phyloP scores from a whole-genome alignment of 306 rosid genomes.

The Prunus mira region DNA sequence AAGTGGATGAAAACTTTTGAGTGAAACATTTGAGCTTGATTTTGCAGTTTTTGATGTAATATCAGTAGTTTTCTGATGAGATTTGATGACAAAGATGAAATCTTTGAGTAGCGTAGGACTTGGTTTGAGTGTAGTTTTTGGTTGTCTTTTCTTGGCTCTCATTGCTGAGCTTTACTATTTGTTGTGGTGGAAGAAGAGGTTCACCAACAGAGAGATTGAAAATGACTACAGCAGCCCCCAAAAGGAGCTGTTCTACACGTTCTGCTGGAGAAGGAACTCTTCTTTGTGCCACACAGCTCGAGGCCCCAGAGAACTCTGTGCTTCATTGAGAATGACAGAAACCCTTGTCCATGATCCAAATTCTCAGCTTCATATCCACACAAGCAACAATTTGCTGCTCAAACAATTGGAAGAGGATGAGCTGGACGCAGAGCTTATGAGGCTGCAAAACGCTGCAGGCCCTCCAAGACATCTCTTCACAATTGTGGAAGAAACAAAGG shows the following conservation, averaged over 20 bases:
- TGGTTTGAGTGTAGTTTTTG: slow-evolving; percentile 85
- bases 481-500: slow-evolving; percentile 88
- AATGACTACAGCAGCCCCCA: slow-evolving; percentile 66
- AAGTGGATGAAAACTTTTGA: slow-evolving; percentile 4
- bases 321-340: slow-evolving; percentile 55
- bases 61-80: slow-evolving; percentile 39
- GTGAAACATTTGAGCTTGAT: slow-evolving; percentile 13
- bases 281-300: slow-evolving; percentile 23
- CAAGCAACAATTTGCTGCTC: slow-evolving; percentile 43
- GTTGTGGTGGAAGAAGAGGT: slow-evolving; percentile 95
- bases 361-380: slow-evolving; percentile 44
- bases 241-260: slow-evolving; percentile 78
- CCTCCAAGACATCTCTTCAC: slow-evolving; percentile 89
- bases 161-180: slow-evolving; percentile 91
- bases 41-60: not conserved
- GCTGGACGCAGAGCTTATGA: slow-evolving; percentile 63
- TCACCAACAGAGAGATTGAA: slow-evolving; percentile 61
- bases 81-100: slow-evolving; percentile 67
- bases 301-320: slow-evolving; percentile 53
- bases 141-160: slow-evolving; percentile 85
- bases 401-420: slow-evolving; percentile 74
- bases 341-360: slow-evolving; percentile 51
- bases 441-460: slow-evolving; percentile 55
- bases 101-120: slow-evolving; percentile 92
- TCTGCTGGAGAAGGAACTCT: slow-evolving; percentile 76